phyloP scores from a whole-genome alignment of 768 basidiomycete species.

The Boletales sp. region DNA sequence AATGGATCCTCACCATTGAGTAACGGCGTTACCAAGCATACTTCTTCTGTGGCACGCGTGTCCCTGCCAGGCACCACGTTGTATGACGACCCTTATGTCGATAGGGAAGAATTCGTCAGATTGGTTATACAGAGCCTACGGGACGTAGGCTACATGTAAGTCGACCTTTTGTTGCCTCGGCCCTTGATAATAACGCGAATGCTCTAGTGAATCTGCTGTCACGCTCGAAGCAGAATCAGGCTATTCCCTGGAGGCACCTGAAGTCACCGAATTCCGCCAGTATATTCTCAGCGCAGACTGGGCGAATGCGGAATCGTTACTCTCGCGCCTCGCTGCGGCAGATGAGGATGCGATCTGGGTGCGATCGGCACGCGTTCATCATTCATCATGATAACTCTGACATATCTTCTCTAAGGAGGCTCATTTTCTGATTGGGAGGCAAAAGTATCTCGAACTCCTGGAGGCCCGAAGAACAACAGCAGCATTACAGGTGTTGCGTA shows the following conservation, averaged over 20 bases:
- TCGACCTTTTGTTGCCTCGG: constrained; percentile 10
- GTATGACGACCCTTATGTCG: constrained; percentile 74
- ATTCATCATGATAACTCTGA: constrained; percentile 15
- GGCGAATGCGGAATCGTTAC: constrained; percentile 68
- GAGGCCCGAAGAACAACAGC: constrained; percentile 76
- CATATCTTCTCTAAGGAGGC: constrained; percentile 53
- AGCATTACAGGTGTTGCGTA: constrained; percentile 82
- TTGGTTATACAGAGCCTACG: constrained; percentile 84
- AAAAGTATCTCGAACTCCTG: constrained; percentile 93
- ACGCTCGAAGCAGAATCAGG: constrained; percentile 92
- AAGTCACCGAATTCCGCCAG: constrained; percentile 76
- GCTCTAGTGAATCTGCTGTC: constrained; percentile 75
- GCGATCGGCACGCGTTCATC: constrained; percentile 26
- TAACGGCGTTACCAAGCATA: constrained; percentile 52
- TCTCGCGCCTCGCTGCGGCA: constrained; percentile 65
- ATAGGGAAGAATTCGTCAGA: constrained; percentile 89
- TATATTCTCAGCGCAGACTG: constrained; percentile 79
- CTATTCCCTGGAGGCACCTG: constrained; percentile 73
- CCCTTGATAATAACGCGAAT: constrained; percentile 7
- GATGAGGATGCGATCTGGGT: constrained; percentile 72
- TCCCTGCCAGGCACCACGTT: constrained; percentile 68
- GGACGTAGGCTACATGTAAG: constrained; percentile 79
- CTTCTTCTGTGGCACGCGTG: constrained; percentile 52
- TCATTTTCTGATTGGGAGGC: constrained; percentile 84
- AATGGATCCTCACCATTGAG: constrained; percentile 39